Evolutionary conservation across 306 rosid species (phyloP).

Genomic region (Quercus glauca): DNA sequence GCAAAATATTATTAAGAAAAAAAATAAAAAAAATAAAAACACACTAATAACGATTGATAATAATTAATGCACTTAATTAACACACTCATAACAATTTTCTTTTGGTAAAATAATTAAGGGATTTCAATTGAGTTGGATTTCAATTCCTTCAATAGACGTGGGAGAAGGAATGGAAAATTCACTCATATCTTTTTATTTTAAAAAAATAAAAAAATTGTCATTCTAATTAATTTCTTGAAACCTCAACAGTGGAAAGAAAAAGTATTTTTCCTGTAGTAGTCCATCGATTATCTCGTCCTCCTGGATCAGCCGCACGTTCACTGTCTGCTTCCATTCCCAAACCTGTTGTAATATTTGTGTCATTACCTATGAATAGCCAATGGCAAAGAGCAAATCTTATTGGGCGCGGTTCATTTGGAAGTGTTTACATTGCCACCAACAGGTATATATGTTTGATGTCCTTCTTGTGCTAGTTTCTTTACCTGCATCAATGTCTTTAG

Average conservation of each 20-base stretch:
- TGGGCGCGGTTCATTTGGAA: slow-evolving; percentile 25
- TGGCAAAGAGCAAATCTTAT: slow-evolving; percentile 94
- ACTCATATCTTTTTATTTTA: no score
- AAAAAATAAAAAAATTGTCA: background rate
- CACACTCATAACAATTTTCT: no score
- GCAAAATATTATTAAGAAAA: no score
- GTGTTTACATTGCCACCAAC: slow-evolving; percentile 87
- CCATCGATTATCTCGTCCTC: slow-evolving; percentile 72
- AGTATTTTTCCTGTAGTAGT: slow-evolving; percentile 29
- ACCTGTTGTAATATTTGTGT: slow-evolving; percentile 32
- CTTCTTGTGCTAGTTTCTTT: slow-evolving; percentile 17
- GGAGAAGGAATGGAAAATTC: no score
- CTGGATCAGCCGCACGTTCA: slow-evolving; percentile 47
- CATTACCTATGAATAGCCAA: slow-evolving; percentile 55
- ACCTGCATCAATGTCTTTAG: slow-evolving; percentile 16
- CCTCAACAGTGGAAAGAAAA: slow-evolving; percentile 25
- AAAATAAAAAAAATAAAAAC: no score
- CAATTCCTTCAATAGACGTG: no score
- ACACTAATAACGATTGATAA: no score
- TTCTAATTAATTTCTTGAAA: slow-evolving; percentile 41
- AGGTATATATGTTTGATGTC: slow-evolving; percentile 41
- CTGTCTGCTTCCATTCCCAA: background rate
- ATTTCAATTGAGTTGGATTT: no score
- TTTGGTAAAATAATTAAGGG: no score
- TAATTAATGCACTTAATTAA: no score